Conservation (phyloP, 352 stramenopile genomes). For the Pythium graminicola region DNA sequence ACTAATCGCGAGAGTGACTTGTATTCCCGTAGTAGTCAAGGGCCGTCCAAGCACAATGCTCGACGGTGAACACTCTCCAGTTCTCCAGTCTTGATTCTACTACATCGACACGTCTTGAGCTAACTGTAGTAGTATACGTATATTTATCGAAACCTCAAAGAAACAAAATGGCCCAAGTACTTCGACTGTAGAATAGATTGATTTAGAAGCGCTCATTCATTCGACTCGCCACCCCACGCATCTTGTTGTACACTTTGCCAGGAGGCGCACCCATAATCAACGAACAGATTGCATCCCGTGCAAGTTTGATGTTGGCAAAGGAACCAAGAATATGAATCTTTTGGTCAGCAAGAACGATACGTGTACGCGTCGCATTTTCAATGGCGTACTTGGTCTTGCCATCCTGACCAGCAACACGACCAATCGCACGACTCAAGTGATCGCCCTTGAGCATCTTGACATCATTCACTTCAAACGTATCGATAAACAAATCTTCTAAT, state of each 20-base stretch:
- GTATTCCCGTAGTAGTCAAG: conserved; percentile 15
- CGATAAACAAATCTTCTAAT: conserved; percentile 98
- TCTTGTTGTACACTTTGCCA: conserved; percentile 99
- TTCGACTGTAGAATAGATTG: not conserved
- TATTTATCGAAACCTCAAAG: conserved; percentile 47
- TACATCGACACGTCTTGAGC: not conserved
- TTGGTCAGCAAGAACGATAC: conserved; percentile 98
- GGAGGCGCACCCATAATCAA: conserved; percentile 96
- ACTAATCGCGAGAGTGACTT: conserved; percentile 8
- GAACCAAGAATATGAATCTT: conserved; percentile 98
- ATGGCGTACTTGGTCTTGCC: conserved; percentile 99
- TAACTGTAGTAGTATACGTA: conserved; percentile 30
- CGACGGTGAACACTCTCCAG: conserved; percentile 1
- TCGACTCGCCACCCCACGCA: conserved; percentile 97
- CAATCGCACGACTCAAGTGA: conserved; percentile 98
- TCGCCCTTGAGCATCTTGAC: conserved; percentile 97
- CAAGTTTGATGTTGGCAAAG: conserved; percentile 98
- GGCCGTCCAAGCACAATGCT: not conserved
- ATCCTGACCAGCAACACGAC: conserved; percentile 97
- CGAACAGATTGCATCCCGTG: conserved; percentile 87
- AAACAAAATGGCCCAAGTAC: conserved; percentile 1
- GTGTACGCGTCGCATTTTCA: conserved; percentile 98
- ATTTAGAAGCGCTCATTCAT: conserved; percentile 96
- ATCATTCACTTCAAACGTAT: conserved; percentile 98
- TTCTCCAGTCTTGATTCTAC: too few species aligned